Evolutionary conservation across 768 basidiomycete species (phyloP).

Genomic region (Cystobasidium tubakii): DNA sequence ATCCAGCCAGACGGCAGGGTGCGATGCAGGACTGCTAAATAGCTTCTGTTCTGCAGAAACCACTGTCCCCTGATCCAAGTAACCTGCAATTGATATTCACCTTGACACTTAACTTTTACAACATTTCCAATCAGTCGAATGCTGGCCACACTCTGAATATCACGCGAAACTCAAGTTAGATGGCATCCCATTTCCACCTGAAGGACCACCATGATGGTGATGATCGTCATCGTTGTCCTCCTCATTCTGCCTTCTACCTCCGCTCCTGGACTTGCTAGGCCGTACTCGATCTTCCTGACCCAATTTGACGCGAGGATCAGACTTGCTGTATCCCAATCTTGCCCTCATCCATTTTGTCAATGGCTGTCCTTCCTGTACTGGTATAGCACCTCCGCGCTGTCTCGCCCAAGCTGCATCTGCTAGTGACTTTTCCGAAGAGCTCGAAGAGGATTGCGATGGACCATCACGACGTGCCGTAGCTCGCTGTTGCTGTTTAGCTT

Average conservation of each 20-base stretch:
- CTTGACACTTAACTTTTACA: neutral
- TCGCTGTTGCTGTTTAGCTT: neutral
- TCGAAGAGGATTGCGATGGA: neutral
- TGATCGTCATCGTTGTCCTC: constrained; percentile 48
- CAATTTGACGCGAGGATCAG: neutral
- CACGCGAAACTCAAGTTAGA: constrained; percentile 57
- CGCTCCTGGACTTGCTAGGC: constrained; percentile 45
- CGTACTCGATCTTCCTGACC: constrained; percentile 45
- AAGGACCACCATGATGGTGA: constrained; percentile 51
- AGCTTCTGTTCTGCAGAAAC: no score
- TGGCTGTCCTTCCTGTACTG: constrained; percentile 5
- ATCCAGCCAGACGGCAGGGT: no score
- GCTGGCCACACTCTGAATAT: no score
- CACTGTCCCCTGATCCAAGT: no score
- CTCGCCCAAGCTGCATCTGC: constrained; percentile 16
- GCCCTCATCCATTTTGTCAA: constrained; percentile 35
- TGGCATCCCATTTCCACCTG: constrained; percentile 54
- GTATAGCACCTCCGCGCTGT: constrained; percentile 16
- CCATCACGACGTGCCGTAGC: neutral
- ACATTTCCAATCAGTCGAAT: neutral
- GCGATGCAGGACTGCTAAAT: no score
- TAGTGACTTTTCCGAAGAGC: neutral
- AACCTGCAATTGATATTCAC: neutral
- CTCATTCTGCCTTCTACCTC: constrained; percentile 45
- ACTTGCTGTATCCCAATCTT: neutral